phyloP scores from a whole-genome alignment of 1,284 basidiomycete genomes.

The Rhodofomes roseus region DNA sequence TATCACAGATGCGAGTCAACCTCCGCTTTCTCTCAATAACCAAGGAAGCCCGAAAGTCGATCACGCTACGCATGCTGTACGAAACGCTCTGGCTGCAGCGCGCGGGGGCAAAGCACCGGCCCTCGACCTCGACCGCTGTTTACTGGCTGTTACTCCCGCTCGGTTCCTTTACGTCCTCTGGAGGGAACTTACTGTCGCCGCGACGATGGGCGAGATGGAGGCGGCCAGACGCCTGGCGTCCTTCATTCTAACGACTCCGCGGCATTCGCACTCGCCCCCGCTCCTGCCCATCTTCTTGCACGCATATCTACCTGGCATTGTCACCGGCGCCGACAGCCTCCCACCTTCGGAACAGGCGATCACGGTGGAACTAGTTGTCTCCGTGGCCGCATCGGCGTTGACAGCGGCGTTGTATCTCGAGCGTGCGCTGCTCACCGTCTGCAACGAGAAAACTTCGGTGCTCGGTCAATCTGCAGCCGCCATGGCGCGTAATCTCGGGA shows the following conservation, averaged over 20 bases:
- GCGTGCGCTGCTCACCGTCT: slow-evolving; percentile 53
- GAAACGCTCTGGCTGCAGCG: slow-evolving; percentile 48
- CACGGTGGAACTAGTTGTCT: slow-evolving; percentile 56
- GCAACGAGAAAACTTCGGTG: slow-evolving; percentile 43
- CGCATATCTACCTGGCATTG: slow-evolving; percentile 54
- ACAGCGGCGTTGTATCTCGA: slow-evolving; percentile 66
- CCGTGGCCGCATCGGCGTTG: slow-evolving; percentile 58
- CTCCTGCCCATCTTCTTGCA: slow-evolving; percentile 72
- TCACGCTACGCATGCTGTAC: slow-evolving; percentile 49
- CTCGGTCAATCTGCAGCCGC: slow-evolving; percentile 58
- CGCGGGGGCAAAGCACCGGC: slow-evolving; percentile 56
- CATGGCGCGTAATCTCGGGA: slow-evolving; percentile 59
- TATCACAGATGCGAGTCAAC: slow-evolving; percentile 8
- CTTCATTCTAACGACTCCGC: slow-evolving; percentile 60
- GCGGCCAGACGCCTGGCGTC: slow-evolving; percentile 57
- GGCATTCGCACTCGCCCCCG: slow-evolving; percentile 46
- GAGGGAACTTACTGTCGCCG: slow-evolving; percentile 50
- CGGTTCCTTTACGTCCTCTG: slow-evolving; percentile 62
- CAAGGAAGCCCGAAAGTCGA: slow-evolving; percentile 31
- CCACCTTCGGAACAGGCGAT: slow-evolving; percentile 44
- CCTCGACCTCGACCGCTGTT: slow-evolving; percentile 61
- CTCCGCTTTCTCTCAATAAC: slow-evolving; percentile 11
- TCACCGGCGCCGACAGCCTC: slow-evolving; percentile 47
- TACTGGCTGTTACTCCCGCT: slow-evolving; percentile 50
- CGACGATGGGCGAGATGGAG: slow-evolving; percentile 55